phyloP scores from a whole-genome alignment of 73 alveolate genomes.

The Paramecium pentaurelia region DNA sequence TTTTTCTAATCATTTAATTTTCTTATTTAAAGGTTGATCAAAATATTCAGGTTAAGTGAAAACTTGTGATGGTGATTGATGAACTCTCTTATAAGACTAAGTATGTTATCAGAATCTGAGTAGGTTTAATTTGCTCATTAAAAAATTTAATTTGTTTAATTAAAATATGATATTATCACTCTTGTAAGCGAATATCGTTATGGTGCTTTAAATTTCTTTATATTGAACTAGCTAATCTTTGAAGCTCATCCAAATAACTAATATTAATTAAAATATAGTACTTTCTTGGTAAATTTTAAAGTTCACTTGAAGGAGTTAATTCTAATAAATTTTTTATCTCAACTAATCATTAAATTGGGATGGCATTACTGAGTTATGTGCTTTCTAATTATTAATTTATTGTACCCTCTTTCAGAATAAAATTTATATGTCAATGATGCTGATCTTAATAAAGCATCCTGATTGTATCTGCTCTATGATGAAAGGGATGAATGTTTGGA shows the following conservation, averaged over 20 bases:
- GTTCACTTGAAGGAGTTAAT: too few species aligned
- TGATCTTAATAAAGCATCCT: not conserved
- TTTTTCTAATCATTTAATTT: too few species aligned
- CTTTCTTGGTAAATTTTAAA: not conserved
- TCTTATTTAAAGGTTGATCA: too few species aligned
- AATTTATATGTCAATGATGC: constrained; percentile 10
- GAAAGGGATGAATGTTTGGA: not conserved
- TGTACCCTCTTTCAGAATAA: not conserved
- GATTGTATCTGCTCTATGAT: not conserved
- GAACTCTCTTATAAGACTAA: not conserved
- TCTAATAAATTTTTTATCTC: not conserved
- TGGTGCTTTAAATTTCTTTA: not conserved
- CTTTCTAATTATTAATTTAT: not conserved
- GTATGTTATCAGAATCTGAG: not conserved
- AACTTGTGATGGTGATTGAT: too few species aligned
- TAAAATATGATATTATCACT: constrained; percentile 13
- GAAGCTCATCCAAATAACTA: constrained; percentile 3
- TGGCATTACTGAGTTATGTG: not conserved
- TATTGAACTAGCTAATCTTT: not conserved
- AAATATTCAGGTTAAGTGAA: too few species aligned
- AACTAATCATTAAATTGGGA: not conserved
- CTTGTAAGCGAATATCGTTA: not conserved
- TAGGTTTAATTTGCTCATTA: not conserved
- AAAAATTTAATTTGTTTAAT: not conserved
- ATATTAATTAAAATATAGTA: not conserved